Conservation (phyloP, 345 rosid genomes). For the Cardiospermum halicacabum region DNA sequence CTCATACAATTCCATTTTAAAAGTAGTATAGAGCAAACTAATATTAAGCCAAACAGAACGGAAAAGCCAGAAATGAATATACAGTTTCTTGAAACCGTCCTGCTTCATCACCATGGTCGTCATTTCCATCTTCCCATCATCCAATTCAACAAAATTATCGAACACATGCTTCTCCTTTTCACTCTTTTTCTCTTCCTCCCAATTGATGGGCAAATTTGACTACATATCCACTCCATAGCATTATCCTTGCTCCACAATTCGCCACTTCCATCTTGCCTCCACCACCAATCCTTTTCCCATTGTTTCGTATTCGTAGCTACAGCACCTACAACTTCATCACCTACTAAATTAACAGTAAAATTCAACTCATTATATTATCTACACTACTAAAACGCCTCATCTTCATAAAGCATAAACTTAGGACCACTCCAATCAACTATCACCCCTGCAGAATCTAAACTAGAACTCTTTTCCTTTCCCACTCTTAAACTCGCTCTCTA, state of each 20-base stretch:
- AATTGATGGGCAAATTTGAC: conserved; percentile 74
- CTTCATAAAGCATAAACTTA: conserved; percentile 53
- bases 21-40: too few relatives aligned
- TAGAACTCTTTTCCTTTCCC: conserved; percentile 64
- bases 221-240: conserved; percentile 96
- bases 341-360: conserved; percentile 33
- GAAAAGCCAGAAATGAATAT: too few relatives aligned
- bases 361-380: conserved; percentile 55
- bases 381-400: conserved; percentile 41
- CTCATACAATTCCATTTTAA: too few relatives aligned
- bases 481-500: conserved; percentile 37
- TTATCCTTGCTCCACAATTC: conserved; percentile 92
- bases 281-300: conserved; percentile 99
- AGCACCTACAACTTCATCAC: conserved; percentile 42
- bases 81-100: conserved; percentile 8
- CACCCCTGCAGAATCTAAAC: conserved; percentile 39
- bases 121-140: too few relatives aligned
- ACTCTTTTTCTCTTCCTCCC: conserved; percentile 70
- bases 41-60: too few relatives aligned
- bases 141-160: conserved; percentile 32
- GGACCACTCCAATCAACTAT: conserved; percentile 56
- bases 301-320: conserved; percentile 46
- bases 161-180: conserved; percentile 40
- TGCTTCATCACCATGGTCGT: conserved; percentile 39
- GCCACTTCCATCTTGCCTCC: conserved; percentile 94